These are phyloP conservation scores for Closterium sp. DNA, from an alignment of 139 green algal species.

Conservation along the genomic window DNA sequence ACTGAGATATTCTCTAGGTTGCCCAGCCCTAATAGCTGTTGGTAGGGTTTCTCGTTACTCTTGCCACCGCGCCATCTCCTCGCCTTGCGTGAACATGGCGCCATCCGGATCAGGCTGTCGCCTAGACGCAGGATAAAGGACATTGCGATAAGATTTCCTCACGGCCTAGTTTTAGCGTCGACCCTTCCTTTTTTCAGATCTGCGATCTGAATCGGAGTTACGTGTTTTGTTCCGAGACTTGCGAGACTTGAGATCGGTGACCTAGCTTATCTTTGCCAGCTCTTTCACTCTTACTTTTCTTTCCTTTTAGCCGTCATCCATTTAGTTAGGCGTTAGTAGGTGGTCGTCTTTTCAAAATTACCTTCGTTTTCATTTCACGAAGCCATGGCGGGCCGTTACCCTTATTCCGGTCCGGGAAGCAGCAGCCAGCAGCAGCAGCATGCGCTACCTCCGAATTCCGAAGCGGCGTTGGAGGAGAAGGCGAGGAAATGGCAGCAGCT, in stretches of 20 bases:
- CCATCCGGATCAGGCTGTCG: background rate
- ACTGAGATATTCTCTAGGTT: background rate
- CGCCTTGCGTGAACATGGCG: background rate
- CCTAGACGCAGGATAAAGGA: background rate
- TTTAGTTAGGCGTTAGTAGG: background rate
- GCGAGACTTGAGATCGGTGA: background rate
- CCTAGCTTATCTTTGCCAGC: background rate
- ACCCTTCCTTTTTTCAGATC: background rate
- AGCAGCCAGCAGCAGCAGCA: background rate
- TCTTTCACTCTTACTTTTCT: background rate
- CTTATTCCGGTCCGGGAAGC: background rate
- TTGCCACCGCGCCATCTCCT: background rate
- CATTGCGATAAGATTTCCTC: background rate
- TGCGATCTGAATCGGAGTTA: background rate
- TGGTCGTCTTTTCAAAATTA: background rate
- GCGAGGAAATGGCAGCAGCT: slow-evolving; percentile 92
- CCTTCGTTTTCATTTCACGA: background rate
- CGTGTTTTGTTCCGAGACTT: background rate
- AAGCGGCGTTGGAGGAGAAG: slow-evolving; percentile 63
- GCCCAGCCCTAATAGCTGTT: background rate
- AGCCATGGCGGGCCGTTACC: background rate
- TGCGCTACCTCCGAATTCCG: slow-evolving; percentile 3
- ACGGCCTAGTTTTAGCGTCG: background rate
- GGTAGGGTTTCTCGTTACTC: background rate
- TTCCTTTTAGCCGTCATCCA: background rate